Percentiles rank a stretch among this genome's conserved stretches.
These are phyloP conservation scores for Penicillium subrubescens DNA, from an alignment of 495 filamentous ascomycete genomes.

Conservation along the genomic window DNA sequence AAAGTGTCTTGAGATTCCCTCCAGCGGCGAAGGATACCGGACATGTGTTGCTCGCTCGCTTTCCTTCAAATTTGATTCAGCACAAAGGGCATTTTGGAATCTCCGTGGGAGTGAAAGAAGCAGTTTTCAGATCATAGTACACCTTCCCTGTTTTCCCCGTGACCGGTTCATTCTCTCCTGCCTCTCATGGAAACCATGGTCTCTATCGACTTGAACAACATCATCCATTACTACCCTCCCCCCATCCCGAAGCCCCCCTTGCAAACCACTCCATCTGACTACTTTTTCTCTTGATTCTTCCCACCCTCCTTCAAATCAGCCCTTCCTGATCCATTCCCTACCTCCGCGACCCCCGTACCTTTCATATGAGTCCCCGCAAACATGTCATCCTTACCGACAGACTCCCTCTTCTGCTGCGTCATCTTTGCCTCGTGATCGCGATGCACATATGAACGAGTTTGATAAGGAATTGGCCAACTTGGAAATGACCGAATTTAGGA, in stretches of 20 bases:
- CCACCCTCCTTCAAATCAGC: background rate
- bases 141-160: background rate
- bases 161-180: background rate
- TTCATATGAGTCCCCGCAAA: background rate
- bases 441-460: background rate
- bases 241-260: slow-evolving; percentile 2
- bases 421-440: background rate
- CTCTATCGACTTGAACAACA: slow-evolving; percentile 3
- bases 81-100: too few relatives aligned
- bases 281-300: background rate
- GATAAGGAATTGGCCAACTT: background rate
- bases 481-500: background rate
- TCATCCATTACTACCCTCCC: slow-evolving; percentile 4
- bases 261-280: background rate
- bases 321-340: background rate
- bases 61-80: too few relatives aligned
- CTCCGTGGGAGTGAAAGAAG: too few relatives aligned
- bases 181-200: background rate
- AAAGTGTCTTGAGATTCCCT: background rate
- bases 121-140: background rate
- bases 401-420: background rate
- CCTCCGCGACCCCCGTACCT: background rate
- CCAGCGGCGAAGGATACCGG: too few relatives aligned
- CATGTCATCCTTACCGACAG: background rate
- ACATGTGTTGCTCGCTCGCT: too few relatives aligned